Percentiles rank a stretch among this genome's conserved stretches.
These are phyloP conservation scores for Pythium monospermum DNA, from an alignment of 352 stramenopile species.

Conservation along the genomic window DNA sequence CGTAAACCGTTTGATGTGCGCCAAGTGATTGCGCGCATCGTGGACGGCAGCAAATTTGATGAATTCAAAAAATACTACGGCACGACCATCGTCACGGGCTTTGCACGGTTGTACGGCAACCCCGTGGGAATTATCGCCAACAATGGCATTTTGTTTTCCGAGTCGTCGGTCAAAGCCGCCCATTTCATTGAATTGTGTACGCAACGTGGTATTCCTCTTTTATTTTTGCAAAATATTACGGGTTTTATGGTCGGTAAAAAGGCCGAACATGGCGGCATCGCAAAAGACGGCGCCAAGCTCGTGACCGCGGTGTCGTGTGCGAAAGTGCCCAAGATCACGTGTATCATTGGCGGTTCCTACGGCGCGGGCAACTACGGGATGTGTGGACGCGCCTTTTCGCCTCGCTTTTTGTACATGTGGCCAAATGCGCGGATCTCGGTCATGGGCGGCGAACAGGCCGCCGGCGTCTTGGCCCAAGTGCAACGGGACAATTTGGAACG, in stretches of 20 bases:
- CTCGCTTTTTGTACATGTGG: conserved; percentile 98
- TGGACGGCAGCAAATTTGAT: conserved; percentile 96
- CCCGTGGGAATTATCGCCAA: conserved; percentile 97
- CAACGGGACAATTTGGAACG: conserved; percentile 86
- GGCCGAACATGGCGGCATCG: conserved; percentile 96
- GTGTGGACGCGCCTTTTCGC: conserved; percentile 95
- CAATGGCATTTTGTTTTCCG: conserved; percentile 96
- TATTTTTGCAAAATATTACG: conserved; percentile 99
- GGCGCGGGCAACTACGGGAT: conserved; percentile 97
- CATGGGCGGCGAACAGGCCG: conserved; percentile 97
- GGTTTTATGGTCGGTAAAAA: conserved; percentile 98
- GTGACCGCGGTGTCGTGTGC: conserved; percentile 94
- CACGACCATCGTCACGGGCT: conserved; percentile 96
- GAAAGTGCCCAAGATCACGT: conserved; percentile 96
- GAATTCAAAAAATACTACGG: conserved; percentile 98
- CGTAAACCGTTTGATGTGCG: conserved; percentile 96
- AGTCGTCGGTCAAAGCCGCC: conserved; percentile 90
- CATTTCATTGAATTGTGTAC: conserved; percentile 98
- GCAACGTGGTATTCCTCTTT: conserved; percentile 93
- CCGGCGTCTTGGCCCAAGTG: conserved; percentile 94
- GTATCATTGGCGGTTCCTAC: conserved; percentile 96
- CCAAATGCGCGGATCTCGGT: conserved; percentile 95
- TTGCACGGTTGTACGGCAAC: conserved; percentile 94
- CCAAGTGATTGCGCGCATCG: conserved; percentile 94
- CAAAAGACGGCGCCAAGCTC: conserved; percentile 96